phyloP scores from a whole-genome alignment of 106 monocot genomes.

The Platanthera zijinensis region DNA sequence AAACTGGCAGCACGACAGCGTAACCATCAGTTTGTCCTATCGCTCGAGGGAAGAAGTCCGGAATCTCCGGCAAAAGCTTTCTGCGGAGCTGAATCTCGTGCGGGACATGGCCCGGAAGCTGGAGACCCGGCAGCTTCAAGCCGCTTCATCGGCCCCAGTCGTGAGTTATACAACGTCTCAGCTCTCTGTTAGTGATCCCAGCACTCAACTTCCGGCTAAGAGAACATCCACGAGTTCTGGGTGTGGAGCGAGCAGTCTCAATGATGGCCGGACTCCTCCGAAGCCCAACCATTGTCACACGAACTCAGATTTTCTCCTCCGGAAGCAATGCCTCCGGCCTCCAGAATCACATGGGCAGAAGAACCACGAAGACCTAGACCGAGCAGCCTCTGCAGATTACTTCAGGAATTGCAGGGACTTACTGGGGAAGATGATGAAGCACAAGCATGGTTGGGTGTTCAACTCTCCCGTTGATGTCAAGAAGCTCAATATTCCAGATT shows the following conservation, averaged over 20 bases:
- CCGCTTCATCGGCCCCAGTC: background rate
- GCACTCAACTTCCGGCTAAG: background rate
- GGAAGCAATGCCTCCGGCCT: constrained; percentile 36
- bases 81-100: constrained; percentile 50
- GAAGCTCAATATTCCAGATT: too few relatives aligned
- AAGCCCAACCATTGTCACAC: constrained; percentile 49
- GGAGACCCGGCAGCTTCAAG: constrained; percentile 18
- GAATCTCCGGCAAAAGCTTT: constrained; percentile 36
- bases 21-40: constrained; percentile 23
- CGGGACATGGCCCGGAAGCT: constrained; percentile 18
- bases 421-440: too few relatives aligned
- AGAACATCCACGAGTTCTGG: constrained; percentile 12
- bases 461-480: too few relatives aligned
- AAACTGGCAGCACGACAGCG: constrained; percentile 11
- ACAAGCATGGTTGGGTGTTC: too few relatives aligned
- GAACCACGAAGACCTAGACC: constrained; percentile 19
- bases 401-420: background rate
- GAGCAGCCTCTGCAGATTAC: too few relatives aligned
- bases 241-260: constrained; percentile 22
- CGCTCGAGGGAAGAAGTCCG: constrained; percentile 36
- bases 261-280: constrained; percentile 29
- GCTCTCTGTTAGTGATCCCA: constrained; percentile 17
- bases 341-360: constrained; percentile 21
- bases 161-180: constrained; percentile 25
- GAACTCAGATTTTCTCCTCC: constrained; percentile 43